Conservation (phyloP, 2,329 filamentous ascomycete species). For the Hypocrella siamensis region DNA sequence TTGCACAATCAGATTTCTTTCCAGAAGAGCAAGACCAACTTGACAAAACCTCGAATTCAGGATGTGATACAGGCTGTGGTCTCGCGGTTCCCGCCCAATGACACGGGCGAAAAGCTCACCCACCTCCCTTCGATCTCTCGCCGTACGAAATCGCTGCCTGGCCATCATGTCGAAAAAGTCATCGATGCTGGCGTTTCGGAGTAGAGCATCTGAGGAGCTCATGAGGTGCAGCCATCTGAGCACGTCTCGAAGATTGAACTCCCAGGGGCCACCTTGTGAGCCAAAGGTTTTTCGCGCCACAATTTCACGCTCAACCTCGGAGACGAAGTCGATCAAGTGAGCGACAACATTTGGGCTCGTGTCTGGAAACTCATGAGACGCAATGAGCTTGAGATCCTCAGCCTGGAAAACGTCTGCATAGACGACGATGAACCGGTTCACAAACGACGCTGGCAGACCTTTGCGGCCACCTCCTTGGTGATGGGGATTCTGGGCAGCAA, state of each 20-base stretch:
- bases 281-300: slow-evolving; percentile 42
- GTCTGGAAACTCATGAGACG: slow-evolving; percentile 56
- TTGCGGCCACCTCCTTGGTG: slow-evolving; percentile 94
- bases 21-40: slow-evolving; percentile 60
- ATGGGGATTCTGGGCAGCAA: slow-evolving; percentile 94
- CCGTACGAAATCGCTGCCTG: slow-evolving; percentile 69
- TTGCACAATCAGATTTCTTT: slow-evolving; percentile 40
- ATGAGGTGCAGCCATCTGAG: slow-evolving; percentile 69
- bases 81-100: slow-evolving; percentile 37
- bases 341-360: slow-evolving; percentile 43
- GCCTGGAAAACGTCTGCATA: slow-evolving; percentile 83
- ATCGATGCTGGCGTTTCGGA: slow-evolving; percentile 41
- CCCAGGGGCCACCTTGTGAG: slow-evolving; percentile 67
- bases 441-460: slow-evolving; percentile 85
- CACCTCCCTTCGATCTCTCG: slow-evolving; percentile 50
- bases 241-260: slow-evolving; percentile 85
- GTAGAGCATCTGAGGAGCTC: slow-evolving; percentile 34
- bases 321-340: slow-evolving; percentile 66
- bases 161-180: slow-evolving; percentile 77
- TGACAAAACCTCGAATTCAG: slow-evolving; percentile 52
- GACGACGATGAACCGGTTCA: slow-evolving; percentile 95
- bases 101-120: slow-evolving; percentile 48
- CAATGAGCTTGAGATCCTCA: slow-evolving; percentile 71
- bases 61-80: slow-evolving; percentile 57
- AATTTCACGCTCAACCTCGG: slow-evolving; percentile 58